phyloP scores from a whole-genome alignment of 345 rosid genomes.

The Eucalyptus pauciflora region DNA sequence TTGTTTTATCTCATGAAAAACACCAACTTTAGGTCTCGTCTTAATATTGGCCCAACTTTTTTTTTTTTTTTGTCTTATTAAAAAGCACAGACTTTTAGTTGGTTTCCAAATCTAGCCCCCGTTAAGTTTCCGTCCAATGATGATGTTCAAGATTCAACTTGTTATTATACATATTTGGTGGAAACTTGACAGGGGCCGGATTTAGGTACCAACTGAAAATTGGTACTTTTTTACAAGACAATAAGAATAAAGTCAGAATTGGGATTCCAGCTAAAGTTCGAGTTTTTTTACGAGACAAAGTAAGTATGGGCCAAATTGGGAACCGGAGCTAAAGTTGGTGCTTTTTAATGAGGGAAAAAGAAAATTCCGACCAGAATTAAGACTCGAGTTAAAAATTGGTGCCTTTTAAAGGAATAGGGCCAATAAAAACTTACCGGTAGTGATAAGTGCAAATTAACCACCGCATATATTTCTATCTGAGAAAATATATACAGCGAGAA shows the following conservation, averaged over 20 bases:
- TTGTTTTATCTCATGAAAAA: neutral
- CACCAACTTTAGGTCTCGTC: neutral
- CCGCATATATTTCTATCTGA: neutral
- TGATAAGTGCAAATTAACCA: neutral
- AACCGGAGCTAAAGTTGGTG: neutral
- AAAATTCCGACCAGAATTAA: neutral
- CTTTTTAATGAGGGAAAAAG: neutral
- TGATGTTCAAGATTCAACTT: neutral
- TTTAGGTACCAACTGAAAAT: neutral
- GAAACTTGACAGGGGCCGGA: neutral
- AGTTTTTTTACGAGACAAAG: neutral
- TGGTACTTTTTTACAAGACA: neutral
- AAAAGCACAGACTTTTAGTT: neutral
- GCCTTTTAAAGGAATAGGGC: neutral
- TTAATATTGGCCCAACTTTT: neutral
- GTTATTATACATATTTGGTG: rapidly evolving
- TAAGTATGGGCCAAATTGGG: neutral
- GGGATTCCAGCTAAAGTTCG: neutral
- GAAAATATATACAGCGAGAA: neutral
- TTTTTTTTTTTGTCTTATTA: neutral
- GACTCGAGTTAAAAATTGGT: neutral
- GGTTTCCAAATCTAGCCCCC: neutral
- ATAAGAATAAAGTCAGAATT: neutral
- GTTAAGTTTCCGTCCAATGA: neutral
- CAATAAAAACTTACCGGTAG: neutral